Evolutionary conservation across 2,329 filamentous ascomycete species (phyloP).

Genomic region (Xylaria hypoxylon): DNA sequence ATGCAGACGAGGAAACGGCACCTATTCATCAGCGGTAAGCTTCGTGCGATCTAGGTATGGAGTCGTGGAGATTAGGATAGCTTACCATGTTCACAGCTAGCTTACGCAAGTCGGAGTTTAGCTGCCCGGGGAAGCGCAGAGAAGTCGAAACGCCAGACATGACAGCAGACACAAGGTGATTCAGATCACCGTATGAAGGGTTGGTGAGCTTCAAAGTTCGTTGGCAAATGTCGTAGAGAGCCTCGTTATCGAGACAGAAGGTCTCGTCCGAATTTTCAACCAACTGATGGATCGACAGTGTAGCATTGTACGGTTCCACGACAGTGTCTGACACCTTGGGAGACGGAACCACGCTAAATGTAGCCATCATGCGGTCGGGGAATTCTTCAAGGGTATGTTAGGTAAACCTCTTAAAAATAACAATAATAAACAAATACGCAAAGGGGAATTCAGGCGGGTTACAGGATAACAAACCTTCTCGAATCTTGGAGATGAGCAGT

Average conservation of each 20-base stretch:
- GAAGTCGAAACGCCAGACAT: slow-evolving; percentile 99
- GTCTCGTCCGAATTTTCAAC: slow-evolving; percentile 99
- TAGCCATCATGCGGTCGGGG: slow-evolving; percentile 99
- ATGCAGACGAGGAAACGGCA: slow-evolving; percentile 99
- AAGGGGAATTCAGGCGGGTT: too few relatives aligned
- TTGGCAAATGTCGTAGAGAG: slow-evolving; percentile 99
- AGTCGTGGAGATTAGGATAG: not conserved
- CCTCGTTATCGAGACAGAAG: slow-evolving; percentile 99
- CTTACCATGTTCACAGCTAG: slow-evolving; percentile 95
- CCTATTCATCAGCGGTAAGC: slow-evolving; percentile 89
- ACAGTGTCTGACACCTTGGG: slow-evolving; percentile 99
- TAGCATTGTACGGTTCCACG: slow-evolving; percentile 99
- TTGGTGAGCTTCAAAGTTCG: slow-evolving; percentile 98
- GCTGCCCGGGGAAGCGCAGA: slow-evolving; percentile 98
- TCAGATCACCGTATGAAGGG: slow-evolving; percentile 98
- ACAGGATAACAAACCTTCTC: slow-evolving; percentile 50
- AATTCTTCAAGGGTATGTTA: slow-evolving; percentile 77
- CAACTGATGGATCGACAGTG: slow-evolving; percentile 97
- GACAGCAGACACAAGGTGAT: slow-evolving; percentile 99
- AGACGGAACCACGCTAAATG: slow-evolving; percentile 97
- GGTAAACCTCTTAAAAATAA: too few relatives aligned
- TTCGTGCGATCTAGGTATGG: not conserved
- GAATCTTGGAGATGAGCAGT: slow-evolving; percentile 99
- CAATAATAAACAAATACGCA: too few relatives aligned
- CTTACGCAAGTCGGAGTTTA: slow-evolving; percentile 99